phyloP scores from a whole-genome alignment of 2,329 filamentous ascomycete species.

The Trichoderma sp. region DNA sequence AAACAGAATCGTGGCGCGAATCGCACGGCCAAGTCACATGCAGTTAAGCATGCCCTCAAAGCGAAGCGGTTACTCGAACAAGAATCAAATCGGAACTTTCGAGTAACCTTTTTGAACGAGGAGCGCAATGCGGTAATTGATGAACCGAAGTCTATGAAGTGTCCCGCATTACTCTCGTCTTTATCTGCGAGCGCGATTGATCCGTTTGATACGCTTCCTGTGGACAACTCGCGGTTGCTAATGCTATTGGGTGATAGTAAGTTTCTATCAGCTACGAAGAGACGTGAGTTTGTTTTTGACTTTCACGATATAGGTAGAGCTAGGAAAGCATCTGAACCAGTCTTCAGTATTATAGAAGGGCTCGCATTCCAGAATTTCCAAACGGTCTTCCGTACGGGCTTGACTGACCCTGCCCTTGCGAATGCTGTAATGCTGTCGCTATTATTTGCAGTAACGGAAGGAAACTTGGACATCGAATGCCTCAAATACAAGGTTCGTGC shows the following conservation, averaged over 20 bases:
- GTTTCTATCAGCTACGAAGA: background rate
- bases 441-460: background rate
- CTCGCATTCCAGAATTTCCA: conserved; percentile 9
- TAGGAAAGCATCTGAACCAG: background rate
- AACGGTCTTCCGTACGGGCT: background rate
- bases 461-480: conserved; percentile 1
- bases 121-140: background rate
- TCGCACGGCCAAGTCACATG: conserved; percentile 6
- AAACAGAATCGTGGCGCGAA: background rate
- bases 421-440: background rate
- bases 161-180: background rate
- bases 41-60: background rate
- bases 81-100: background rate
- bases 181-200: background rate
- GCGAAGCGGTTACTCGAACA: conserved; percentile 9
- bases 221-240: background rate
- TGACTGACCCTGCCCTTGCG: conserved; percentile 1
- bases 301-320: background rate
- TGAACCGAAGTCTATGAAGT: background rate
- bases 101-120: background rate
- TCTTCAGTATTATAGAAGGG: background rate
- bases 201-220: background rate
- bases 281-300: background rate
- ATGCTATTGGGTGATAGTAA: background rate
- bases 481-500: background rate